Conservation (phyloP, 352 stramenopile genomes). For the Globisporangium emineosum region DNA sequence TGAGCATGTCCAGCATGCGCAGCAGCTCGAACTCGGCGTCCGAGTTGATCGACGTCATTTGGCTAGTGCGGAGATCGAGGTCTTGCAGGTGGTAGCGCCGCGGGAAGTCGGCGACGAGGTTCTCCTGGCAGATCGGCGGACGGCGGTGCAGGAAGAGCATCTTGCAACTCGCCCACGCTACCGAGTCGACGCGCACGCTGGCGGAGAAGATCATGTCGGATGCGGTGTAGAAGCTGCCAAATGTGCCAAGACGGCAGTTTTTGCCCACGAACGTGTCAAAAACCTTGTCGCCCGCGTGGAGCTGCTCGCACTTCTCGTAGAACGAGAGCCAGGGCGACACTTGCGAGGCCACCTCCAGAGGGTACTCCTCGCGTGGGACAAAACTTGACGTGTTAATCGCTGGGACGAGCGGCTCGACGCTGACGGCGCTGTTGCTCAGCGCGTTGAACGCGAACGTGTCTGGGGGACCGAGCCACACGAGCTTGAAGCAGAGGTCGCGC, state of each 20-base stretch:
- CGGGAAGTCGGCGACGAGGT: conserved; percentile 45
- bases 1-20: conserved; percentile 43
- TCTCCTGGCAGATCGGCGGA: conserved; percentile 54
- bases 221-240: conserved; percentile 13
- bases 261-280: conserved; percentile 17
- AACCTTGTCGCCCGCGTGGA: conserved; percentile 16
- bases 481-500: conserved; percentile 31
- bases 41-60: conserved; percentile 37
- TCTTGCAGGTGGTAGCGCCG: conserved; percentile 39
- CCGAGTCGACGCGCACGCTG: conserved; percentile 43
- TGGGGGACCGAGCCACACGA: conserved; percentile 26
- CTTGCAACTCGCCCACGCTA: conserved; percentile 57
- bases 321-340: conserved; percentile 29
- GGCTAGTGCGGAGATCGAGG: conserved; percentile 15
- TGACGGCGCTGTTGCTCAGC: conserved; percentile 8
- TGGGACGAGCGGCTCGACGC: conserved; percentile 15
- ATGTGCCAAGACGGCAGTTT: conserved; percentile 25
- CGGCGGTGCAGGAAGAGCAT: conserved; percentile 46
- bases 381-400: conserved; percentile 18
- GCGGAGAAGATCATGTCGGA: conserved; percentile 37
- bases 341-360: conserved; percentile 2
- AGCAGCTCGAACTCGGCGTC: conserved; percentile 50
- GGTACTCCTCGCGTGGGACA: conserved; percentile 17
- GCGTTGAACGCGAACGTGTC: conserved; percentile 25
- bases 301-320: conserved; percentile 24